Base-by-base conservation (phyloP, 257 asterid genomes). In the Penstemon newberryi region DNA sequence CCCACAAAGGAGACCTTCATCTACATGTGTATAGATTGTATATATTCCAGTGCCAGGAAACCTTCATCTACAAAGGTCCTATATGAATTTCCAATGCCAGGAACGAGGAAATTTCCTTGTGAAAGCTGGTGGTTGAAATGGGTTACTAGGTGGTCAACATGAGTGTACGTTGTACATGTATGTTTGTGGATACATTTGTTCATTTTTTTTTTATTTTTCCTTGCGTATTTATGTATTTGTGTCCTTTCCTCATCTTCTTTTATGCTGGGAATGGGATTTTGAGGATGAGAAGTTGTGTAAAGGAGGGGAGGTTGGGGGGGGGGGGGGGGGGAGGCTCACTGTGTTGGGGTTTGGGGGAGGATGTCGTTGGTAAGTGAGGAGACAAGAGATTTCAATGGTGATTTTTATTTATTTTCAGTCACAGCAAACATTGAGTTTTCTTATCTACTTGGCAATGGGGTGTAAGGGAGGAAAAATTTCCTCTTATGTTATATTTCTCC, bases 211-310 rank as follows among this genome's bases (percentile, higher is more conserved):
- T 13, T 53, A 53, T 53, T 18, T 6, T n/a, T 25, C 33, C 33
- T 9, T 53, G 37, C 18, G 58, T 46, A 42, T 42, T 59, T 47
- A 49, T 40, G 70, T n/a, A 36, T 57, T 19, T 47, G 5, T 61
- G 12, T 7, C 52, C 7, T 51, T 40, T 70, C 46, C 63, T 46
- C 52, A 7, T 46, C 52, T 51, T 7, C 37, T 50, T 60, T 53
- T 33, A 44, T 9, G 7, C 54, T 39, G 62, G 44, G 50, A 8
- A 41, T 49, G 19, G 37, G 40, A 9, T 46, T 9, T 46, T 46
- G 55, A 61, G 65, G 62, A 66, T 8, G 44, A 40, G 52, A 43
- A 52, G 63, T 33, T 57, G 10, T 37, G 45, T 46, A 44, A 57
- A 18, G 39, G 65, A 54, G 51, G 8, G 9, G 51, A 0, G 51